Percentiles rank a stretch among this genome's conserved stretches.
phyloP scores from a whole-genome alignment of 2,329 filamentous ascomycete genomes.

The Scytalidium sp. region DNA sequence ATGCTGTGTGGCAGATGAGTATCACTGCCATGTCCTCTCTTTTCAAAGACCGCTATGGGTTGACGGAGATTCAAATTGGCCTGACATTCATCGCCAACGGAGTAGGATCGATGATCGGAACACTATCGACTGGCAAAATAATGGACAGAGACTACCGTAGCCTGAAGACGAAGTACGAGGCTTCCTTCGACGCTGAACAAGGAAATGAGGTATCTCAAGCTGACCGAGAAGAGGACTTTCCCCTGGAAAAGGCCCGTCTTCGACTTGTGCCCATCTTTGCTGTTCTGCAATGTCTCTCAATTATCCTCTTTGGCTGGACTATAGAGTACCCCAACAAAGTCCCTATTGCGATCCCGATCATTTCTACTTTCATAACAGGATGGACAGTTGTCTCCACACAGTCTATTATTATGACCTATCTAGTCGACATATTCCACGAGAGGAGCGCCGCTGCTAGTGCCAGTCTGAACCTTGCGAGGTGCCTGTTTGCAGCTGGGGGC shows the following conservation, averaged over 20 bases:
- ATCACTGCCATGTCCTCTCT: constrained; percentile 37
- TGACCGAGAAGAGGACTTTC: constrained; percentile 38
- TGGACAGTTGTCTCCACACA: constrained; percentile 47
- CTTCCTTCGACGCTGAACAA: constrained; percentile 17
- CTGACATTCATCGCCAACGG: constrained; percentile 35
- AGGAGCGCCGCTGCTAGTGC: constrained; percentile 49
- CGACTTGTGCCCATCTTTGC: constrained; percentile 30
- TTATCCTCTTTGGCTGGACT: constrained; percentile 33
- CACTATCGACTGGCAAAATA: constrained; percentile 44
- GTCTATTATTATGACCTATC: constrained; percentile 44
- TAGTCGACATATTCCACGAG: constrained; percentile 50
- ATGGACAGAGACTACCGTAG: constrained; percentile 64
- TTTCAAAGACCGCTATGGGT: constrained; percentile 26
- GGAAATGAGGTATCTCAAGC: constrained; percentile 31
- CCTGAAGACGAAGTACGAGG: constrained; percentile 31
- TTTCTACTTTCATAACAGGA: constrained; percentile 48
- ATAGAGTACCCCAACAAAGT: constrained; percentile 25
- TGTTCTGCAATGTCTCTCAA: constrained; percentile 31
- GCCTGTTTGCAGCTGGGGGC: constrained; percentile 47
- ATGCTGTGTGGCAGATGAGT: constrained; percentile 44
- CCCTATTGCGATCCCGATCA: constrained; percentile 46
- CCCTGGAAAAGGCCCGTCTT: constrained; percentile 11
- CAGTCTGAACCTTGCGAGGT: constrained; percentile 49
- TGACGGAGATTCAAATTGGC: constrained; percentile 8
- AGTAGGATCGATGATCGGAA: constrained; percentile 40